Base-by-base conservation (phyloP, 2,329 filamentous ascomycete genomes). In the Colletotrichum higginsianum region DNA sequence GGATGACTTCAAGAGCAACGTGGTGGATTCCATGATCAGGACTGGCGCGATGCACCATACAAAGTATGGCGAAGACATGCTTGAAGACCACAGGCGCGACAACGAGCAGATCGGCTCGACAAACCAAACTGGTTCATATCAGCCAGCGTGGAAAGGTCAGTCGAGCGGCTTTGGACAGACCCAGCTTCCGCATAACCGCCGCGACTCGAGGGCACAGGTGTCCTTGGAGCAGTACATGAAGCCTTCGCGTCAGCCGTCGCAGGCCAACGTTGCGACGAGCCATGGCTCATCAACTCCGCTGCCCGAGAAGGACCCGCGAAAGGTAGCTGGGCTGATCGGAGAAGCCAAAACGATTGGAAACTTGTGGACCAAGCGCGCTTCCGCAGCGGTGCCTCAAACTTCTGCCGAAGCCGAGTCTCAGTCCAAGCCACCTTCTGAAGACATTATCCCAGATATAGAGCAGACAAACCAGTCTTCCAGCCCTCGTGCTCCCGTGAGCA, bases 391-490 rank as follows among this genome's bases (percentile, higher is more conserved):
- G 7, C 40, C 58, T 16, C 42, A 46, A 26, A 21, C 38, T n/a
- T 62, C 67, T 13, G 35, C 35, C 2, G 57, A 67, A 40, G 58
- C 66, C 7, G 66, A 73, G 21, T 52, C 60, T 7, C 79, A 79
- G 61, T 78, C 77, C 8, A 81, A 82, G 66, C 77, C 77, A 11
- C 75, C 76, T 2, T 75, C 75, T 1, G 80, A 81, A 50, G 78
- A 80, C 55, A 73, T 70, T 0, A 38, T 79, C 40, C 56, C 64
- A 6, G 70, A 73, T 49, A 61, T 65, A 4, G 73, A 73, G 26
- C 21, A 66, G 47, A 46, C 44, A n/a, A 47, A n/a, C 15, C 18
- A 18, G 21, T 3, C 23, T 9, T 11, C 23, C 4, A 42, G 3
- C 9, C 49, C 57, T 56, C 35, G 16, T 11, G 15, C 21, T 26